Conservation (phyloP, 768 basidiomycete genomes). For the Boletus rex-veris region DNA sequence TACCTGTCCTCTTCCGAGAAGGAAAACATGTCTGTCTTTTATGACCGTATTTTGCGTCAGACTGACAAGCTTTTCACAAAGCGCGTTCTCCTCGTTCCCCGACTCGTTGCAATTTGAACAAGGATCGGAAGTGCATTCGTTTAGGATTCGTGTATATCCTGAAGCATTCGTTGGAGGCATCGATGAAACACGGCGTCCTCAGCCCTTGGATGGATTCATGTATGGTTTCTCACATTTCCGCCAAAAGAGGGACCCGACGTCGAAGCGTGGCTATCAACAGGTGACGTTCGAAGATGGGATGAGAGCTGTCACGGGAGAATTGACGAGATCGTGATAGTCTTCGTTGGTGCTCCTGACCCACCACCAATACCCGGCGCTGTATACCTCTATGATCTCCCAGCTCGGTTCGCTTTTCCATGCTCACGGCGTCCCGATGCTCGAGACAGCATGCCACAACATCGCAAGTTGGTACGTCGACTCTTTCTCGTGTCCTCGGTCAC, state of each 20-base stretch:
- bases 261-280: constrained; percentile 80
- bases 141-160: constrained; percentile 66
- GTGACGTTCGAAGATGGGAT: constrained; percentile 33
- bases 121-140: constrained; percentile 81
- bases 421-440: constrained; percentile 78
- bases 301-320: not conserved
- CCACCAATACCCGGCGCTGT: constrained; percentile 79
- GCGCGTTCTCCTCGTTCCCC: constrained; percentile 90
- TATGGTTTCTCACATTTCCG: constrained; percentile 80
- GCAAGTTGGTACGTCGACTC: constrained; percentile 65
- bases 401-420: constrained; percentile 73
- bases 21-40: constrained; percentile 68
- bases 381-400: constrained; percentile 58
- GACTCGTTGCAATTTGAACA: constrained; percentile 85
- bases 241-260: constrained; percentile 58
- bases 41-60: not conserved
- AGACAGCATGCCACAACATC: constrained; percentile 83
- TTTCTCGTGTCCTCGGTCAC: not conserved
- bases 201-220: constrained; percentile 58
- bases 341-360: constrained; percentile 77
- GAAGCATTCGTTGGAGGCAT: constrained; percentile 12
- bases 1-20: constrained; percentile 60
- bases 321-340: constrained; percentile 11
- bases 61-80: constrained; percentile 32
- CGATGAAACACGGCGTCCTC: constrained; percentile 31